These are phyloP conservation scores for Mycosphaerella sp. DNA, from an alignment of 2,329 filamentous ascomycete species.

Conservation along the genomic window DNA sequence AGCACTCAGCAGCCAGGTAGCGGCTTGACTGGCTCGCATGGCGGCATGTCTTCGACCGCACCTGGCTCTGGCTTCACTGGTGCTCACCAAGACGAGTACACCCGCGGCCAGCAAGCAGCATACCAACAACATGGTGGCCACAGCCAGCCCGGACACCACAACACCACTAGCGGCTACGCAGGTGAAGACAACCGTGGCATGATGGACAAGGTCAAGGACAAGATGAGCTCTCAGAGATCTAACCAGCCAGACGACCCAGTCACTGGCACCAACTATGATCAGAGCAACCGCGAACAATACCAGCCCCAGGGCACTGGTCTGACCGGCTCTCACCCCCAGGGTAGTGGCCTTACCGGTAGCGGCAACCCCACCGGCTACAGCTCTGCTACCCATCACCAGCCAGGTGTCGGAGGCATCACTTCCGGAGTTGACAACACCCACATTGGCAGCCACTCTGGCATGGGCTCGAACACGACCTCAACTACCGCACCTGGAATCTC, in stretches of 20 bases:
- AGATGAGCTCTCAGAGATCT: conserved; percentile 7
- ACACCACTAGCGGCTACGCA: conserved; percentile 2
- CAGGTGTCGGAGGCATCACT: conserved; percentile 4
- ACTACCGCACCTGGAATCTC: background rate
- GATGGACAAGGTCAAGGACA: conserved; percentile 17
- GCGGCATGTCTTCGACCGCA: background rate
- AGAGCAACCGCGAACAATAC: conserved; percentile 3
- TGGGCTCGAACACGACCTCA: background rate
- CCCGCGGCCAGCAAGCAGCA: conserved; percentile 6
- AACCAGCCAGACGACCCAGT: conserved; percentile 14
- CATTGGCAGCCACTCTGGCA: conserved; percentile 3
- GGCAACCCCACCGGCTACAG: conserved; percentile 2
- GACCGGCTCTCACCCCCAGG: conserved; percentile 1
- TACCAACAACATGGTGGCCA: background rate
- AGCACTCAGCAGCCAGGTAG: background rate
- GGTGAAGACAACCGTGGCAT: conserved; percentile 11
- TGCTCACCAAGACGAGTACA: conserved; percentile 7
- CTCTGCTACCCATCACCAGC: background rate
- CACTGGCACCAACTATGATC: conserved; percentile 12
- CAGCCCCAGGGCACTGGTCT: background rate
- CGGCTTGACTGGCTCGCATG: conserved; percentile 4
- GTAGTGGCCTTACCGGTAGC: background rate
- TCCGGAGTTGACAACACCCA: conserved; percentile 9
- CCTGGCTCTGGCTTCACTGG: background rate
- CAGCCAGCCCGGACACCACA: background rate